Base-by-base conservation (phyloP, 208 protist species). In the Herpetomonas tarakana region DNA sequence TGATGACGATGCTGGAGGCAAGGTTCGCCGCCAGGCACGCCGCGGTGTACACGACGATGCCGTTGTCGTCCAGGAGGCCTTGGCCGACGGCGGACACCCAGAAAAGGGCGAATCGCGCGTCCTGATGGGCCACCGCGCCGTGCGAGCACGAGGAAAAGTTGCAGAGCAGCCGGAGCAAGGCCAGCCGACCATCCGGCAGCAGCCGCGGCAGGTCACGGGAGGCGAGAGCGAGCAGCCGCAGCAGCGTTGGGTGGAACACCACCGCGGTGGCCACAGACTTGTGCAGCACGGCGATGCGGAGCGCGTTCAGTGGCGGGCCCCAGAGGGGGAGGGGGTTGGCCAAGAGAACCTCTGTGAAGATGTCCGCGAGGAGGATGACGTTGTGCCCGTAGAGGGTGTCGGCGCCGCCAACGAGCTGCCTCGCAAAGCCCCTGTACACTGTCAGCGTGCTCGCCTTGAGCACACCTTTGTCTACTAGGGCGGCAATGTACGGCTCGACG, bases 1-100 rank as follows among this genome's bases (percentile, higher is more conserved):
- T 63, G 22, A 67, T 62, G 11, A 83, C 67, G 51, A 86, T 76
- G 38, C 65, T 62, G 35, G 80, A 56, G 12, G 77, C 60, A 22
- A 96, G 22, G 65, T 92, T 93, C 3, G 81, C 35, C 1, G 86
- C 74, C 0, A 96, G 68, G 30, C 84, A 88, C 16, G 89, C 77
- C 0, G 79, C 86, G 0, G 86, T 82, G 65, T 93, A 92, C 4
- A 84, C 72, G 47, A 93, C 78, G 6, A 74, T 66, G 27, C 45
- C 62, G 49, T 62, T 62, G 38, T 59, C 46, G 46, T 92, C 86
- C 54, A 84, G 67, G 6, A 96, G 51, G 1, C 76, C 83, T 7
- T 81, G 55, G 0, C 86, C 90, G 24, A 88, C 76, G 2, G 65
- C 50, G 18, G 77, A 81, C 18, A 93, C 81, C 76, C 84, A 93